Percentiles rank a stretch among this genome's conserved stretches.
Conservation (phyloP, 1,284 basidiomycete genomes). For the Sphagnurus paluster region DNA sequence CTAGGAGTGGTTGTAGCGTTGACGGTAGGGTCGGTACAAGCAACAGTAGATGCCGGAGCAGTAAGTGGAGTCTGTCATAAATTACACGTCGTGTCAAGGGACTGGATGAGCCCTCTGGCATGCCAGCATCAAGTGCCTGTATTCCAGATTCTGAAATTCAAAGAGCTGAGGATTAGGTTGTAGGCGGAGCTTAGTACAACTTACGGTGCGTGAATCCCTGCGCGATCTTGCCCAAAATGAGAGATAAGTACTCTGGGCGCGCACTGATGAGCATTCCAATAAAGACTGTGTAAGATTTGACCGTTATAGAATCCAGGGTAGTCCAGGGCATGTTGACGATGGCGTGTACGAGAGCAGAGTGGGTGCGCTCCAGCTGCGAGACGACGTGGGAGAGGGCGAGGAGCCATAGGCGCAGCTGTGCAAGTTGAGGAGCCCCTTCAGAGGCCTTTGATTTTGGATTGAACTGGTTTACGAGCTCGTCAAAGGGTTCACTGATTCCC, state of each 20-base stretch:
- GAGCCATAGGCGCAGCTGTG: conserved; percentile 73
- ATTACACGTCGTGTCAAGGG: conserved; percentile 81
- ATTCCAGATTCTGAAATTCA: conserved; percentile 61
- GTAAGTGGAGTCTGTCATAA: conserved; percentile 86
- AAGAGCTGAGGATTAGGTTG: background rate
- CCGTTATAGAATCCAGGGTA: conserved; percentile 80
- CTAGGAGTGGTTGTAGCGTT: conserved; percentile 83
- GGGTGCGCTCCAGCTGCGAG: conserved; percentile 77
- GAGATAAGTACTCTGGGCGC: conserved; percentile 88
- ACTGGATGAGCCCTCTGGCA: conserved; percentile 61
- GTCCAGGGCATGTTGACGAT: conserved; percentile 92
- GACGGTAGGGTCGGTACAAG: conserved; percentile 90
- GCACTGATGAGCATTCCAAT: conserved; percentile 92
- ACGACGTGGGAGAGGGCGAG: conserved; percentile 78
- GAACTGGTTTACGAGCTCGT: conserved; percentile 74
- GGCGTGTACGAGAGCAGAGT: conserved; percentile 85
- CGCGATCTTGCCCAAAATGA: conserved; percentile 80
- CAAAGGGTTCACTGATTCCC: conserved; percentile 67
- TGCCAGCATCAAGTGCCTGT: conserved; percentile 54
- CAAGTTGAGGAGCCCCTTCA: conserved; percentile 42
- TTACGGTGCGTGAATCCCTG: conserved; percentile 88
- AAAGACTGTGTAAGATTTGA: conserved; percentile 85
- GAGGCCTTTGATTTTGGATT: conserved; percentile 46
- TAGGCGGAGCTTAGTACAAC: conserved; percentile 32
- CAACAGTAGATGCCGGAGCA: conserved; percentile 82